Base-by-base conservation (phyloP, 495 filamentous ascomycete species). In the Aspergillus sclerotiicarbonarius region DNA sequence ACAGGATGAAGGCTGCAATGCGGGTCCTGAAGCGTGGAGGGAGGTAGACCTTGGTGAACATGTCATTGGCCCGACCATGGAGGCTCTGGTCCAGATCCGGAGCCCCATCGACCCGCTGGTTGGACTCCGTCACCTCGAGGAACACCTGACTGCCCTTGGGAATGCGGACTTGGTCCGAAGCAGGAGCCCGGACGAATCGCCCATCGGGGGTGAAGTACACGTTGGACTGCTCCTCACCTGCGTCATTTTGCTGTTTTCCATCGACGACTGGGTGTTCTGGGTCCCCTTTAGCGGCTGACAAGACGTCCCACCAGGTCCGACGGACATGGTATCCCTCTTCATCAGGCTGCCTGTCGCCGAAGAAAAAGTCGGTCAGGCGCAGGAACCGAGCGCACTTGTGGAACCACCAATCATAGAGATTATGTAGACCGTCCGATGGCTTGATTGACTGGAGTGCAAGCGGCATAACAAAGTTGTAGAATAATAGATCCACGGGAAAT, bases 321-420 rank as follows among this genome's bases (percentile, higher is more conserved):
- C 80, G 66, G 41, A 85, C 74, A 63, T 82, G 72, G 41, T 76
- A 78, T 4, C 94, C 92, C 68, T 96, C 90, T 66, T 99, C 94
- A 46, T 97, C 93, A 13, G 78, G 64, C 39, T 80, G 80, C 62
- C 88, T 82, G 48, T 96, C 89, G 2, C 88, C 90, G 63, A 99
- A 96, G 60, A 99, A 83, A 68, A 99, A 99, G 75, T 91, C 86
- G 15, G 90, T 91, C 57, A 99, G 75, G 46, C 94, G 82, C 19
- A 99, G 74, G 54, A 80, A 73, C 19, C 90, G 81, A 1, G 92
- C 93, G 67, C 92, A 97, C 61, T 83, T 83, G 59, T 87, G 87
- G 72, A 99, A 96, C 92, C 93, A 98, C 94, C 94, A 98, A 43
- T 83, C 85, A 67, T 96, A 99, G 76, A 96, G 84, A 30, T 78